phyloP scores from a whole-genome alignment of 2,329 filamentous ascomycete genomes.

The Phialophora tarda region DNA sequence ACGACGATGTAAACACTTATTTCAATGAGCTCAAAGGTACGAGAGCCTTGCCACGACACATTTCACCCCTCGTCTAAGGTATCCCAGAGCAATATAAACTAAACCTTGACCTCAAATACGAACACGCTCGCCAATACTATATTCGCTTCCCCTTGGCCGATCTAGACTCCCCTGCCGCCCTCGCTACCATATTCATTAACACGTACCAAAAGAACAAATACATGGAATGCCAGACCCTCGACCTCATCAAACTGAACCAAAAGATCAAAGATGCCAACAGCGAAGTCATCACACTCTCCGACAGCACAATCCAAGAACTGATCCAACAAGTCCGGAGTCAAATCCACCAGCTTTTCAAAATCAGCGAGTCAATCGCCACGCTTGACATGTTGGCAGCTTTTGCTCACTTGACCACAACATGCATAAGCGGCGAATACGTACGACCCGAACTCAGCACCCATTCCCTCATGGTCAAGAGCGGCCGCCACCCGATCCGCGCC shows the following conservation, averaged over 20 bases:
- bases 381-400: constrained; percentile 86
- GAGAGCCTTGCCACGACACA: neutral
- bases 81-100: constrained; percentile 63
- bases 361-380: constrained; percentile 84
- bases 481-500: constrained; percentile 79
- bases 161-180: constrained; percentile 59
- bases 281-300: constrained; percentile 82
- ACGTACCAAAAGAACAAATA: constrained; percentile 71
- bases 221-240: constrained; percentile 85
- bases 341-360: constrained; percentile 75
- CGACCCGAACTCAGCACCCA: constrained; percentile 69
- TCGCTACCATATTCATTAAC: constrained; percentile 80
- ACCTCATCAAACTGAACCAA: constrained; percentile 79
- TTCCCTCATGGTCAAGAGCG: constrained; percentile 73
- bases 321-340: constrained; percentile 73
- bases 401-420: constrained; percentile 69
- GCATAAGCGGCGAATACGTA: constrained; percentile 62
- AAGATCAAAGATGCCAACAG: constrained; percentile 80
- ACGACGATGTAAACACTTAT: constrained; percentile 75
- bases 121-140: constrained; percentile 79
- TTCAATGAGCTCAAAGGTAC: constrained; percentile 70
- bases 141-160: constrained; percentile 69
- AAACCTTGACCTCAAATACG: constrained; percentile 72
- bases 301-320: constrained; percentile 74
- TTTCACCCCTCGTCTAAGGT: constrained; percentile 35